Percentiles rank a stretch among this genome's conserved stretches.
These are phyloP conservation scores for Backusella westeae DNA, from an alignment of 192 early-diverging fungal genomes.

Conservation along the genomic window DNA sequence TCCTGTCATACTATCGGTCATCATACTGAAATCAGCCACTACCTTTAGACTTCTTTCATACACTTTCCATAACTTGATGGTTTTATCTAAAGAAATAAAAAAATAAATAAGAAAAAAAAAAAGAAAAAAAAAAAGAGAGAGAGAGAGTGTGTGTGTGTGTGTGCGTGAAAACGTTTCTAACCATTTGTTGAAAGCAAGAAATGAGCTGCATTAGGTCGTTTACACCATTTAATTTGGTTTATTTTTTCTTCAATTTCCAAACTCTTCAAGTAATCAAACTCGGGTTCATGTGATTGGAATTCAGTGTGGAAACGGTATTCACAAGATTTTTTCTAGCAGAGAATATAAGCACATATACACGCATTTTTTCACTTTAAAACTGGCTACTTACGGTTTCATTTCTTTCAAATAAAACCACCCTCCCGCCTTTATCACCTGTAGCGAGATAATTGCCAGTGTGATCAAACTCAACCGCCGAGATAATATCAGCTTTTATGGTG, in stretches of 20 bases:
- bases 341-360: neutral
- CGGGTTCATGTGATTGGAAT: slow-evolving; percentile 99
- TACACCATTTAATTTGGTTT: slow-evolving; percentile 99
- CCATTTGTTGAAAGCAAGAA: slow-evolving; percentile 97
- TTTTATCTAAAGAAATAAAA: slow-evolving; percentile 74
- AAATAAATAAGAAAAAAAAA: too few species aligned
- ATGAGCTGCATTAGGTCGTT: slow-evolving; percentile 91
- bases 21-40: slow-evolving; percentile 87
- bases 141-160: too few species aligned
- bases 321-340: slow-evolving; percentile 88
- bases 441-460: slow-evolving; percentile 86
- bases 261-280: slow-evolving; percentile 99
- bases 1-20: slow-evolving; percentile 19
- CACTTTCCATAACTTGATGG: slow-evolving; percentile 99
- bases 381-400: slow-evolving; percentile 73
- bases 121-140: too few species aligned
- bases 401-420: slow-evolving; percentile 86
- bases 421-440: slow-evolving; percentile 88
- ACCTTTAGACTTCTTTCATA: slow-evolving; percentile 97
- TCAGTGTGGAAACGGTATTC: slow-evolving; percentile 99
- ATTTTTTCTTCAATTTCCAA: slow-evolving; percentile 99
- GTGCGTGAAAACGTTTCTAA: slow-evolving; percentile 21
- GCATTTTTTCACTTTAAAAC: neutral
- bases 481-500: slow-evolving; percentile 77
- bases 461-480: slow-evolving; percentile 94